Evolutionary conservation across 495 filamentous ascomycete species (phyloP).

Genomic region (Astrocystis sublimbata): DNA sequence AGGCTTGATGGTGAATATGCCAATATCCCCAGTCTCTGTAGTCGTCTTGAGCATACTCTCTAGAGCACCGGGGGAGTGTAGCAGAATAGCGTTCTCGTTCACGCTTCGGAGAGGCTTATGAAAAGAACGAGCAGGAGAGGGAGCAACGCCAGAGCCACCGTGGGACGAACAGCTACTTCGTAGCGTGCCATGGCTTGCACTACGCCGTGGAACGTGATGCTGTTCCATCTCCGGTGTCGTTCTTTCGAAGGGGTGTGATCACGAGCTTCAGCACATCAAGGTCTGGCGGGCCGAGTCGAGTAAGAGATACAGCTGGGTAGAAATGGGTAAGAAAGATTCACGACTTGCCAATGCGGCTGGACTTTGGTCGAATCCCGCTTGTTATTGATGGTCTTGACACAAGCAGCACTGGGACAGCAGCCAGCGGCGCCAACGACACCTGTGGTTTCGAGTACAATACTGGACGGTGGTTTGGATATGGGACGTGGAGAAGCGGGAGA

Average conservation of each 20-base stretch:
- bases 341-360: conserved; percentile 17
- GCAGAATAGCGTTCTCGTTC: conserved; percentile 38
- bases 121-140: conserved; percentile 27
- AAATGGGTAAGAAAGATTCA: conserved; percentile 21
- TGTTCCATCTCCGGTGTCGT: conserved; percentile 37
- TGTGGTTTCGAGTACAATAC: conserved; percentile 12
- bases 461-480: conserved; percentile 5
- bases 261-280: conserved; percentile 2
- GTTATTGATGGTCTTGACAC: background rate
- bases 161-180: conserved; percentile 36
- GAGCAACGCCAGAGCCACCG: conserved; percentile 16
- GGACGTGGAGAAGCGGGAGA: background rate
- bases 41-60: conserved; percentile 69
- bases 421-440: conserved; percentile 17
- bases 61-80: conserved; percentile 47
- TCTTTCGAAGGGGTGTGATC: background rate
- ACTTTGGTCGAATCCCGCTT: background rate
- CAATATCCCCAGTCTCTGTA: conserved; percentile 69
- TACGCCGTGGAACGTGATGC: conserved; percentile 36
- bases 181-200: conserved; percentile 46
- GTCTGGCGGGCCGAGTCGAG: conserved; percentile 18
- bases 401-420: conserved; percentile 16
- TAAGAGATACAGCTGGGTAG: conserved; percentile 33
- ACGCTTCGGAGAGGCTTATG: conserved; percentile 40
- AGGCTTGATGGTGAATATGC: conserved; percentile 58